Evolutionary conservation across 352 stramenopile genomes (phyloP).

Genomic region (Globisporangium abappressorium): DNA sequence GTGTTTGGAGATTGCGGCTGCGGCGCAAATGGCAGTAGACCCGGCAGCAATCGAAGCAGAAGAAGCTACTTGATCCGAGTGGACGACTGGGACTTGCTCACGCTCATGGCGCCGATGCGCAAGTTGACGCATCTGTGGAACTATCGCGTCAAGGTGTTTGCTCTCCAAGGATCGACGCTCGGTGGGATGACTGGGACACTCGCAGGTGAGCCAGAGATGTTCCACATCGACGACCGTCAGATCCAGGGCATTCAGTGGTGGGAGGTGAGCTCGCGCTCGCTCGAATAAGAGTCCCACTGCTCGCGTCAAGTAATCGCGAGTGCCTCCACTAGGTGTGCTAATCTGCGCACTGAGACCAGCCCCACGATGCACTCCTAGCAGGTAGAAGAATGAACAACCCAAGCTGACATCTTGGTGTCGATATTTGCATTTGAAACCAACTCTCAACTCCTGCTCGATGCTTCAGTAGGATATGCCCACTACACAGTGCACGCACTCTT

Average conservation of each 20-base stretch:
- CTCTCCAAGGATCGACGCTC: background rate
- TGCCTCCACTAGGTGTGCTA: too few relatives aligned
- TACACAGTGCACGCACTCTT: too few relatives aligned
- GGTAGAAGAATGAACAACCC: too few relatives aligned
- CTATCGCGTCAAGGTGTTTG: background rate
- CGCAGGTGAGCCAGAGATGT: background rate
- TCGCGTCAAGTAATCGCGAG: too few relatives aligned
- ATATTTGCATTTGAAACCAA: too few relatives aligned
- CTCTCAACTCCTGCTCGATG: too few relatives aligned
- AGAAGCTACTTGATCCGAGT: conserved; percentile 19
- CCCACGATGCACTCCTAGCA: too few relatives aligned
- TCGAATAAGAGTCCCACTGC: background rate
- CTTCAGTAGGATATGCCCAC: too few relatives aligned
- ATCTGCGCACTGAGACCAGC: too few relatives aligned
- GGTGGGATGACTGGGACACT: background rate
- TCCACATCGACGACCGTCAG: background rate
- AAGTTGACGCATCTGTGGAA: conserved; percentile 1
- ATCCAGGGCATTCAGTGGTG: background rate
- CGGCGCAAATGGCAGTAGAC: background rate
- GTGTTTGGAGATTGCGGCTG: conserved; percentile 7
- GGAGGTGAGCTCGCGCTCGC: background rate
- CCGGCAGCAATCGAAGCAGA: background rate
- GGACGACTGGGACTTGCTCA: conserved; percentile 12
- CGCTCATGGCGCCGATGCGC: background rate
- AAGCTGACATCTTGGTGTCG: too few relatives aligned